Evolutionary conservation across 208 protist species (phyloP), one percentile per base, ranked within the genome.

Genomic region (Endotrypanum monterogeii): DNA sequence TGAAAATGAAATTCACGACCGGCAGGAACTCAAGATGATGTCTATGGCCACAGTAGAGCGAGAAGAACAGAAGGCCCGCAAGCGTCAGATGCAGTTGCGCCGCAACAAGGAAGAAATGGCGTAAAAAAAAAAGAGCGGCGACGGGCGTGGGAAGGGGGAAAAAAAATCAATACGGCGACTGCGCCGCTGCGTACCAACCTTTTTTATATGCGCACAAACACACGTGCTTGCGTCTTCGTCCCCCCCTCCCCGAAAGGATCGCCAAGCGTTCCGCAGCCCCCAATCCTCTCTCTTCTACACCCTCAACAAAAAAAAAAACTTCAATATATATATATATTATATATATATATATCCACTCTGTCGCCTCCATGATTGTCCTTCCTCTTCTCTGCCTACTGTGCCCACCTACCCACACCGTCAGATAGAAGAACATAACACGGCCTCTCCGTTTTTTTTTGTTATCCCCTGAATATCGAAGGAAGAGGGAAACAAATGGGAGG

Each of bases 11-110:
- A 90, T 95, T 54, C 90, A 92, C 56, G 88, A 94, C 73, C 84
- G 94, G 23, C 76, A 92, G 25, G 89, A 95, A 70, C 79, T 97
- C 57, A 97, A 97, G 80, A 89, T 94, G 84, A 94, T 97, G 89
- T 87, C 91, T 35, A 73, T 90, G n/a, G 93, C 89, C 12, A 89
- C 89, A 25, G 94, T 97, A 39, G 90, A 95, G 80, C 73, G 92
- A 52, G 94, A 96, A 84, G 78, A 85, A 61, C 96, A 95, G 88
- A 96, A 96, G 85, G 85, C 83, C 48, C 91, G 91, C 63, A 82
- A 87, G 63, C 79, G 82, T 67, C 83, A 91, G 69, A 63, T 79
- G 86, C 84, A 86, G 80, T 83, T 86, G 65, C 66, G 80, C 14
- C 81, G 73, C 50, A 79, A 72, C 56, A 90, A 84, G 73, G 86